Base-by-base conservation (phyloP, 805 yeast genomes). In the Zygotorulaspora sp. region DNA sequence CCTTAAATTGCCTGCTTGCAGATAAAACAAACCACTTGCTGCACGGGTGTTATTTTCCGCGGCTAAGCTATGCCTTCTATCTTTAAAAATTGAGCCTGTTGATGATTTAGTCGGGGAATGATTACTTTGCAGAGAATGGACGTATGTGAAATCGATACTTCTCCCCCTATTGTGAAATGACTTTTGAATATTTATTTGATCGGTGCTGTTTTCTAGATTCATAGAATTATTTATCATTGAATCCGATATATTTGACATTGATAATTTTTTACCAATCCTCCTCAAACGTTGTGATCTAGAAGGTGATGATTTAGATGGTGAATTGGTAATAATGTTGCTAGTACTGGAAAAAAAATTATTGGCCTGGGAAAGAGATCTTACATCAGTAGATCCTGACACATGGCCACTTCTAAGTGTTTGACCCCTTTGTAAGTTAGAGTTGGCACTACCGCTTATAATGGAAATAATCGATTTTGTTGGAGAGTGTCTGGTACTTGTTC, bases 381-480 rank as follows among this genome's bases (percentile, higher is more conserved):
- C 36, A 32, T 55, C 53, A 20, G 33, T 29, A 13, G 41, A 17
- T 29, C 34, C 37, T 19, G n/a, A 15, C 7, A 41, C 8, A 13
- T 41, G 18, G 28, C 37, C 38, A 26, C 16, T 23, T 12, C 44
- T 22, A 7, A 38, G 14, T 18, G 42, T 47, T 21, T 41, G 46
- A 15, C 55, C 48, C 32, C 41, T 36, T 28, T 49, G 52, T n/a
- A 44, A 40, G 11, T 44, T 39, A 11, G 44, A 41, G 6, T 47
- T 43, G 16, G 44, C 50, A 7, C 36, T 35, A 8, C 56, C 49
- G 20, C 60, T 54, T 10, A 53, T 43, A 11, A 57, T 48, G 1
- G 64, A 60, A 7, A 47, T 47, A 17, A 60, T 41, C 8, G 65
- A 60, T 47, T 60, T 60, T 2, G 63, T 57, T 19, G 65, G 65